Conservation (phyloP, 345 rosid genomes). For the Lenwebbia sp. region DNA sequence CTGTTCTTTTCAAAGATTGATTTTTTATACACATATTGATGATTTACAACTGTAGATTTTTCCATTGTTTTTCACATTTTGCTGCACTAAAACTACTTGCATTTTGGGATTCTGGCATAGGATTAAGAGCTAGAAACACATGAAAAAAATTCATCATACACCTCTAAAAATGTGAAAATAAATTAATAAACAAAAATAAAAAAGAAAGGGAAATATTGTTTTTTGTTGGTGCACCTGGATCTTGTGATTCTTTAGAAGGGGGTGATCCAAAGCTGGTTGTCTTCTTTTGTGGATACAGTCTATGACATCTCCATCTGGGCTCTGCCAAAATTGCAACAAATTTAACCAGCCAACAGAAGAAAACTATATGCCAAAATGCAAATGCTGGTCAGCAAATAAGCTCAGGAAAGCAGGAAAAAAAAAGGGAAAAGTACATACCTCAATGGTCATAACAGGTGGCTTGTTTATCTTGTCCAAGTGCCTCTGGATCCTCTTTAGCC, state of each 20-base stretch:
- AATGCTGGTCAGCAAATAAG: background rate
- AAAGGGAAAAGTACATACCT: constrained; percentile 25
- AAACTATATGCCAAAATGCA: background rate
- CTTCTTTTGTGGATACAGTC: constrained; percentile 79
- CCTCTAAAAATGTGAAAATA: background rate
- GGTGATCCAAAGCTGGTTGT: constrained; percentile 97
- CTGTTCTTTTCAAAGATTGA: no score
- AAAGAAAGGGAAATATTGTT: background rate
- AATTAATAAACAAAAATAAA: background rate
- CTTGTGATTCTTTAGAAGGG: constrained; percentile 83
- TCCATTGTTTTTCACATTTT: background rate
- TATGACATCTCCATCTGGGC: constrained; percentile 87
- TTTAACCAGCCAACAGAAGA: background rate
- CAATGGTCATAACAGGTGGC: constrained; percentile 63
- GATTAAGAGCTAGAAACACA: background rate
- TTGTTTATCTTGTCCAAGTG: constrained; percentile 84
- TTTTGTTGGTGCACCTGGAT: constrained; percentile 51
- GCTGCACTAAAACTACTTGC: background rate
- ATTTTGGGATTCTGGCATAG: background rate
- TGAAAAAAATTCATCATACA: background rate
- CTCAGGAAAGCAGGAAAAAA: background rate
- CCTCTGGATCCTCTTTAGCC: constrained; percentile 66
- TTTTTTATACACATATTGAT: background rate
- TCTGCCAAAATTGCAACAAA: constrained; percentile 12
- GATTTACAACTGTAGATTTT: background rate